Base-by-base conservation (phyloP, 768 basidiomycete genomes). In the Termitomyces sp. region DNA sequence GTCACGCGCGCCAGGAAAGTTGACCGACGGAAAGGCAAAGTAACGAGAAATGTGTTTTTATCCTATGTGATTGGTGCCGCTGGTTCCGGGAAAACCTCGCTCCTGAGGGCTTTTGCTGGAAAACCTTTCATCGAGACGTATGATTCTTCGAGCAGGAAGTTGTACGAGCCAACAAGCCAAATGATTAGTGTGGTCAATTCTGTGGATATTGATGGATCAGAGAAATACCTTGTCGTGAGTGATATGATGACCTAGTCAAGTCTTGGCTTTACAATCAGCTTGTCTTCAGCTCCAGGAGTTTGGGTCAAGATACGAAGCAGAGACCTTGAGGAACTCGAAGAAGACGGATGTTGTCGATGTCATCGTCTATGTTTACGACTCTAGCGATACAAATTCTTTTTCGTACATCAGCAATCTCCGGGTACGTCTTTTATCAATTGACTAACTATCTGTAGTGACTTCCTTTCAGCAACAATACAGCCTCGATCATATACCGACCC, bases 341-440 rank as follows among this genome's bases (percentile, higher is more conserved):
- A 97, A 94, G 75, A 86, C 87, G 33, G 95, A 97, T 69, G 74
- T 91, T 46, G 92, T 92, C 20, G 96, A 99, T 72, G 92, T 98
- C 42, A 90, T 98, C 60, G 82, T 95, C 61, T 98, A 96, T 69
- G 94, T 98, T 33, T 87, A 98, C 66, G 96, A 99, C 73, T 98
- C 95, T 48, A 94, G 92, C 68, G 96, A 99, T 69, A 98, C 96
- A 41, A 98, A 99, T 73, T 97, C 94, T 10, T 99, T 99, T 71
- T 95, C 93, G 48, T 97, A 98, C 73, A 94, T 99, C 70, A 95
- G 93, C 65, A 97, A 96, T 74, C 76, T 98, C 66, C 84, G 96
- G 70, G 94, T 96, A 69, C 64, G 71, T 54, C 10, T 49, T 31
- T 55, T 48, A 42, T 5, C 37, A 22, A 34, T 53, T 4, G 22